phyloP scores from a whole-genome alignment of 495 filamentous ascomycete genomes.

The Gamarada debralockiae region DNA sequence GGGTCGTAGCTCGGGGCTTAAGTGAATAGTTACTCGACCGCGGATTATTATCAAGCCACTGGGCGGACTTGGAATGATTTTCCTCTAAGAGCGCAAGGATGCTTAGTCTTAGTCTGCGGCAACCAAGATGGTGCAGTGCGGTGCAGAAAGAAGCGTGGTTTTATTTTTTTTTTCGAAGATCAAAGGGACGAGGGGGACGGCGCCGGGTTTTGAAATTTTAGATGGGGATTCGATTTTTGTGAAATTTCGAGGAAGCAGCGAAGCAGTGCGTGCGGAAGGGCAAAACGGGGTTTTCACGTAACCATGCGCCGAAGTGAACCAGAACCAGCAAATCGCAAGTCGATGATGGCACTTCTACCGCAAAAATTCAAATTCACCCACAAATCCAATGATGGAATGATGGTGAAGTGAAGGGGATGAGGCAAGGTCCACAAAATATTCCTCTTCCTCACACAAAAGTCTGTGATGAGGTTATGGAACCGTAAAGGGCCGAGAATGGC shows the following conservation, averaged over 20 bases:
- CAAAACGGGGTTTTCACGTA: no score
- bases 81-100: conserved; percentile 18
- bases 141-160: not conserved
- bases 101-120: conserved; percentile 16
- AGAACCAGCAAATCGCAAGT: not conserved
- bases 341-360: no score
- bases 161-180: conserved; percentile 2
- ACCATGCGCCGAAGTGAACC: no score
- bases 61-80: not conserved
- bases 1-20: conserved; percentile 13
- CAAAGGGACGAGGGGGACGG: not conserved
- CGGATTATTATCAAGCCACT: conserved; percentile 10
- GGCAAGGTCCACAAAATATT: not conserved
- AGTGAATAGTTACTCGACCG: conserved; percentile 11
- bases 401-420: no score
- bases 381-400: no score
- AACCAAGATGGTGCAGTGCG: conserved; percentile 5
- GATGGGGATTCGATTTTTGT: no score
- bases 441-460: no score
- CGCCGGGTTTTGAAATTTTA: not conserved
- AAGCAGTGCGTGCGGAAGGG: no score
- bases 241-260: no score
- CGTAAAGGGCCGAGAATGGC: conserved; percentile 16
- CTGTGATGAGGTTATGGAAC: conserved; percentile 10
- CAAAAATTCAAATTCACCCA: no score